phyloP scores from a whole-genome alignment of 2,329 filamentous ascomycete genomes.

The Cercospora zeina region DNA sequence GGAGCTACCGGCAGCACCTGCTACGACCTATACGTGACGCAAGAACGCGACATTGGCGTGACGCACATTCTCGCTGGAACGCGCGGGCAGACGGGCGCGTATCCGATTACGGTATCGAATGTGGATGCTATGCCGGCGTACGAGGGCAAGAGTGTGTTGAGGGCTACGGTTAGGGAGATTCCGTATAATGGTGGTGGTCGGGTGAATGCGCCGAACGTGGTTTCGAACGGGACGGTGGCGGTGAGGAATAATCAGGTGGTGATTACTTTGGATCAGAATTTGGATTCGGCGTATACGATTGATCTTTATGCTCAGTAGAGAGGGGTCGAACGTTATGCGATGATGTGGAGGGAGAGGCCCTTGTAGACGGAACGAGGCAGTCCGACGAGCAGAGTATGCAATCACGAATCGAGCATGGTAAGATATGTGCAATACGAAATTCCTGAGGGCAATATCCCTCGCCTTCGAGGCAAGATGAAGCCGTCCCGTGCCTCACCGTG shows the following conservation, averaged over 20 bases:
- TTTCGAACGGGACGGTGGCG: neutral
- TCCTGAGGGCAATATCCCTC: neutral
- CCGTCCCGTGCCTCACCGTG: neutral
- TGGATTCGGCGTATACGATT: constrained; percentile 2
- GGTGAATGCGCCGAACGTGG: neutral
- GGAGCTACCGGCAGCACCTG: neutral
- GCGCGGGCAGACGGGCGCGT: neutral
- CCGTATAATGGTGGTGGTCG: neutral
- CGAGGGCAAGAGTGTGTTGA: neutral
- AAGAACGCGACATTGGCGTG: neutral
- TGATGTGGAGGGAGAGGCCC: neutral
- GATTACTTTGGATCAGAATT: neutral
- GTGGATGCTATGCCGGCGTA: neutral
- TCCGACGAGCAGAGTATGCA: neutral
- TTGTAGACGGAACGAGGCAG: neutral
- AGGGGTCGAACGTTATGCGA: neutral
- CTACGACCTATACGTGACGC: constrained; percentile 2
- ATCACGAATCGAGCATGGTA: neutral
- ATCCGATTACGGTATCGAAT: neutral
- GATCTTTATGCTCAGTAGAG: constrained; percentile 3
- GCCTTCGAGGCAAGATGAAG: neutral
- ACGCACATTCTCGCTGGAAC: neutral
- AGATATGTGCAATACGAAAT: neutral
- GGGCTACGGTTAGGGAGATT: neutral
- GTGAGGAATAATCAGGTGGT: constrained; percentile 5